Evolutionary conservation across 1,284 basidiomycete species (phyloP).

Genomic region (Malassezia brasiliensis): DNA sequence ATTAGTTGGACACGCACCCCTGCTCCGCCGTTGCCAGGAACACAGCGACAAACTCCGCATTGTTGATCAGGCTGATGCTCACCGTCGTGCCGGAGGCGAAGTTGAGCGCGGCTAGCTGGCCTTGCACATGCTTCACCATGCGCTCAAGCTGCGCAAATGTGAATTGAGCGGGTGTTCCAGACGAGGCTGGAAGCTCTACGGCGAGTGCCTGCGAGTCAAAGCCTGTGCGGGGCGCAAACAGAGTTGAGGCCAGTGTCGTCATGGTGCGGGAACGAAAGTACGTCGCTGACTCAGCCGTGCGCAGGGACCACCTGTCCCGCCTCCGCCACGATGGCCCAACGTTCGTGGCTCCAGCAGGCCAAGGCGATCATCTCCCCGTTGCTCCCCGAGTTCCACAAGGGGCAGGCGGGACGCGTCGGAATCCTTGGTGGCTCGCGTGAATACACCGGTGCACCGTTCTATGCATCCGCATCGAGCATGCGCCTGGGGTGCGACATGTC

Average conservation of each 20-base stretch:
- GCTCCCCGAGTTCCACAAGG: conserved; percentile 77
- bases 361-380: conserved; percentile 73
- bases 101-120: conserved; percentile 29
- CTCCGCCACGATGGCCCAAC: conserved; percentile 1
- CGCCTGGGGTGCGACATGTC: conserved; percentile 71
- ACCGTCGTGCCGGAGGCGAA: conserved; percentile 28
- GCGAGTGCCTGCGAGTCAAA: conserved; percentile 2
- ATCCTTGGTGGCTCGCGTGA: conserved; percentile 86
- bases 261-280: background rate
- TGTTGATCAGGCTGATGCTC: conserved; percentile 47
- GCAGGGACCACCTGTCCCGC: background rate
- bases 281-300: background rate
- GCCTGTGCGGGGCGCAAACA: conserved; percentile 4
- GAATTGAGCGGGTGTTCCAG: conserved; percentile 16
- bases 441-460: conserved; percentile 93
- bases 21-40: conserved; percentile 48
- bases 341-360: conserved; percentile 47
- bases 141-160: conserved; percentile 26
- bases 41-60: conserved; percentile 48
- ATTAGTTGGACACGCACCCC: conserved; percentile 20
- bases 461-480: conserved; percentile 35
- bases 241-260: background rate
- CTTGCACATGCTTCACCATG: conserved; percentile 28
- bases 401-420: conserved; percentile 89
- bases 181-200: conserved; percentile 6